Evolutionary conservation across 1,139 yeast species (phyloP).

Genomic region (Groenewaldozyma auringiensis): DNA sequence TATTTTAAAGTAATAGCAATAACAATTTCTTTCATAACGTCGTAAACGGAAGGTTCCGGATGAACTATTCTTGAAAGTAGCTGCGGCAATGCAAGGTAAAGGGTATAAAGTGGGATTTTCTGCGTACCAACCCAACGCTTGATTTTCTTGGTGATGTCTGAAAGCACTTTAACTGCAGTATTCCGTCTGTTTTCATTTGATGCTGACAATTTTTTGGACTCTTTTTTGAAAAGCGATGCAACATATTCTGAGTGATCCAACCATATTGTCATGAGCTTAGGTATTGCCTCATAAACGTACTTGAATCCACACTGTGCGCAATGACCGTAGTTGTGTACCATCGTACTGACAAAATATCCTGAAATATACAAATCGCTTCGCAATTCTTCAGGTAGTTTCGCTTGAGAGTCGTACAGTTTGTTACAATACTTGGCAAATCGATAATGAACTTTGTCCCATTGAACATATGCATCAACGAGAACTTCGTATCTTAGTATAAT

Average conservation of each 20-base stretch:
- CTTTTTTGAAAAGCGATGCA: background rate
- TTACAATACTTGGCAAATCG: constrained; percentile 74
- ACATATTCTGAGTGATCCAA: constrained; percentile 56
- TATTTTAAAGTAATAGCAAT: constrained; percentile 52
- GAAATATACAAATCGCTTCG: constrained; percentile 29
- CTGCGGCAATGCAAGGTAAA: constrained; percentile 86
- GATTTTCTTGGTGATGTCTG: constrained; percentile 31
- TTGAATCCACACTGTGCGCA: constrained; percentile 65
- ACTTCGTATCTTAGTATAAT: constrained; percentile 62
- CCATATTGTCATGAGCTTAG: constrained; percentile 88
- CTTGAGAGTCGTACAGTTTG: constrained; percentile 61
- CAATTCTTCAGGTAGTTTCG: constrained; percentile 32
- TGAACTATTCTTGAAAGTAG: constrained; percentile 73
- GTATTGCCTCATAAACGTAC: constrained; percentile 76
- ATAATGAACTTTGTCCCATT: constrained; percentile 77
- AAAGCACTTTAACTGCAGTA: constrained; percentile 8
- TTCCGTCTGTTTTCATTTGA: background rate
- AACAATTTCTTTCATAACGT: constrained; percentile 50
- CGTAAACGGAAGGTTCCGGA: constrained; percentile 49
- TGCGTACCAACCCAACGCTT: constrained; percentile 32
- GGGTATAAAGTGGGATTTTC: constrained; percentile 51
- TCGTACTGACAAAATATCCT: constrained; percentile 63
- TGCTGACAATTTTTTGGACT: background rate
- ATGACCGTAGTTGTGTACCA: constrained; percentile 56
- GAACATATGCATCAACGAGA: constrained; percentile 48